Evolutionary conservation across 179 eudicot species (phyloP).

Genomic region (Drosera spatulata): DNA sequence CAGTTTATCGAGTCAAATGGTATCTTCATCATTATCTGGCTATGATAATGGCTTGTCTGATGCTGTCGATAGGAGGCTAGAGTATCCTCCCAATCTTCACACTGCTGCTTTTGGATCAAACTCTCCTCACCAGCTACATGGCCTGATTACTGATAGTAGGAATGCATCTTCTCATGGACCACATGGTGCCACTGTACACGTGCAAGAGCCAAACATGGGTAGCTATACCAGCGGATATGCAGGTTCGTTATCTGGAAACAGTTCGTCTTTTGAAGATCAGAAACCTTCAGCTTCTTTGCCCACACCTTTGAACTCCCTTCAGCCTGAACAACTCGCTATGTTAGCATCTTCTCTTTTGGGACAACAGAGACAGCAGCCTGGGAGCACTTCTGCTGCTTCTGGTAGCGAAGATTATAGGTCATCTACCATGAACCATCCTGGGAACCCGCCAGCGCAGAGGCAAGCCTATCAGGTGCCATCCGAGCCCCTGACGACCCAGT

Average conservation of each 20-base stretch:
- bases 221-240: constrained; percentile 11
- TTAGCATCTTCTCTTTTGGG: constrained; percentile 46
- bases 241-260: constrained; percentile 18
- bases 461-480: constrained; percentile 24
- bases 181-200: constrained; percentile 13
- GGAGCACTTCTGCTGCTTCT: constrained; percentile 13
- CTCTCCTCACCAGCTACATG: constrained; percentile 22
- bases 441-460: constrained; percentile 15
- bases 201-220: constrained; percentile 19
- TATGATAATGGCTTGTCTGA: constrained; percentile 21
- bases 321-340: constrained; percentile 46
- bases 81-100: constrained; percentile 17
- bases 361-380: constrained; percentile 28
- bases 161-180: constrained; percentile 14
- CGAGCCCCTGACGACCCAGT: constrained; percentile 24
- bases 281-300: constrained; percentile 22
- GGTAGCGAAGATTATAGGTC: constrained; percentile 24
- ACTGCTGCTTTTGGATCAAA: constrained; percentile 14
- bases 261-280: constrained; percentile 9
- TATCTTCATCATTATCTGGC: constrained; percentile 14
- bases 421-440: constrained; percentile 19
- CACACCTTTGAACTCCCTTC: constrained; percentile 18
- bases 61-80: constrained; percentile 19
- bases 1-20: constrained; percentile 10
- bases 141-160: constrained; percentile 14